Conservation (phyloP, 2,329 filamentous ascomycete species). For the Camillea tinctor region DNA sequence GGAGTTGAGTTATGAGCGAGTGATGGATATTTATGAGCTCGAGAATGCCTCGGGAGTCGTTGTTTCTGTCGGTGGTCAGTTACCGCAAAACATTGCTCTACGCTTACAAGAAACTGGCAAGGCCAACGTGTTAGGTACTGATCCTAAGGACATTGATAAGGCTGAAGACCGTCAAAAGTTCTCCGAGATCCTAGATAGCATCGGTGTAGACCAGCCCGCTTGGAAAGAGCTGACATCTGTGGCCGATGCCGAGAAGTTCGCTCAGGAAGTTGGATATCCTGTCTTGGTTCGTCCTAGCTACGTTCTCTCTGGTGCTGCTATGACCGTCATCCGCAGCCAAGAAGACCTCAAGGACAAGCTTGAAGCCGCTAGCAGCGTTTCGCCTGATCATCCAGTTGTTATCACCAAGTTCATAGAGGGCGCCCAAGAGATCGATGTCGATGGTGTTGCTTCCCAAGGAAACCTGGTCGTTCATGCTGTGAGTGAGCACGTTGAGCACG, state of each 20-base stretch:
- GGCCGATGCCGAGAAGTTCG: constrained; percentile 82
- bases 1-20: constrained; percentile 92
- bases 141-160: constrained; percentile 94
- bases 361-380: constrained; percentile 83
- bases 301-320: constrained; percentile 94
- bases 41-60: constrained; percentile 84
- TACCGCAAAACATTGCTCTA: constrained; percentile 96
- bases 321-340: constrained; percentile 91
- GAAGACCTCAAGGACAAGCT: constrained; percentile 94
- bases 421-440: constrained; percentile 93
- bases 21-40: constrained; percentile 98
- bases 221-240: constrained; percentile 97
- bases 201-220: constrained; percentile 92
- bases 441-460: constrained; percentile 84
- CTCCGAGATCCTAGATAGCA: constrained; percentile 93
- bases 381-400: constrained; percentile 94
- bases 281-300: constrained; percentile 94
- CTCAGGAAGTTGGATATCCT: constrained; percentile 82
- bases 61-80: constrained; percentile 91
- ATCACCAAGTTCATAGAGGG: constrained; percentile 99
- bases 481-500: constrained; percentile 93
- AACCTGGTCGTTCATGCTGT: constrained; percentile 88
- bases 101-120: constrained; percentile 88
- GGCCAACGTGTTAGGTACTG: constrained; percentile 87
- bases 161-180: constrained; percentile 98